Conservation (phyloP, 2,329 filamentous ascomycete genomes). For the Graphilbum ipis-grandicollis region DNA sequence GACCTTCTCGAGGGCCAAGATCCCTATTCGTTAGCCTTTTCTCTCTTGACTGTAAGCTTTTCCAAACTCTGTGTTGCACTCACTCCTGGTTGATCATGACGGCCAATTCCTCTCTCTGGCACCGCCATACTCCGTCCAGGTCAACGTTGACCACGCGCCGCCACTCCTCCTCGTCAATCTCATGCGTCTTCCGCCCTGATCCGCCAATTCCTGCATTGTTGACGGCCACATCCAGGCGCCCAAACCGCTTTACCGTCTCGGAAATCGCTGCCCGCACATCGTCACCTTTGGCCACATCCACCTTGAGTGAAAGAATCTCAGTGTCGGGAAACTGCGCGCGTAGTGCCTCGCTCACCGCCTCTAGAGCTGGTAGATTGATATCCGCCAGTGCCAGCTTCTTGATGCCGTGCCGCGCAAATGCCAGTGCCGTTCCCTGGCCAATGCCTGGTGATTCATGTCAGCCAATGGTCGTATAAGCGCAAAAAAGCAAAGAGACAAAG, state of each 20-base stretch:
- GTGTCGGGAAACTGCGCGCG: constrained; percentile 19
- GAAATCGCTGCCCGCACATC: constrained; percentile 25
- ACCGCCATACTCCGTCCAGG: constrained; percentile 38
- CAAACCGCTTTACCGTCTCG: constrained; percentile 25
- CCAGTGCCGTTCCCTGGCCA: constrained; percentile 25
- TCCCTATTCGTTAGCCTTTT: constrained; percentile 8
- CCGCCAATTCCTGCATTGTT: constrained; percentile 37
- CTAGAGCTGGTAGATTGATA: constrained; percentile 19
- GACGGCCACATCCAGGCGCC: constrained; percentile 35
- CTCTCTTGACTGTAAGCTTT: no score
- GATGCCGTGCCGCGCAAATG: constrained; percentile 29
- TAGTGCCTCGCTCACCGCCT: constrained; percentile 16
- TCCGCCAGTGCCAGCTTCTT: constrained; percentile 28
- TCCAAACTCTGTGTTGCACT: constrained; percentile 1
- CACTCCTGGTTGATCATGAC: constrained; percentile 34
- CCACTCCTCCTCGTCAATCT: constrained; percentile 29
- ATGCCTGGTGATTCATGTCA: constrained; percentile 21
- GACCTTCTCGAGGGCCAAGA: constrained; percentile 18
- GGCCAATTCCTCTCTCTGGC: constrained; percentile 32
- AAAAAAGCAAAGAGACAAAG: background rate
- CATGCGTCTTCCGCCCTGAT: constrained; percentile 22
- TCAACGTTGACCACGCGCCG: constrained; percentile 32
- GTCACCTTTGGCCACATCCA: constrained; percentile 27
- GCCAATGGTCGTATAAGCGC: background rate
- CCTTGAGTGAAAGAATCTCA: constrained; percentile 15